A percentile compares a stretch with the other conserved stretches of the same genome.
Conservation (phyloP, 176 grass and related monocot species). For the Panicum miliaceum region DNA sequence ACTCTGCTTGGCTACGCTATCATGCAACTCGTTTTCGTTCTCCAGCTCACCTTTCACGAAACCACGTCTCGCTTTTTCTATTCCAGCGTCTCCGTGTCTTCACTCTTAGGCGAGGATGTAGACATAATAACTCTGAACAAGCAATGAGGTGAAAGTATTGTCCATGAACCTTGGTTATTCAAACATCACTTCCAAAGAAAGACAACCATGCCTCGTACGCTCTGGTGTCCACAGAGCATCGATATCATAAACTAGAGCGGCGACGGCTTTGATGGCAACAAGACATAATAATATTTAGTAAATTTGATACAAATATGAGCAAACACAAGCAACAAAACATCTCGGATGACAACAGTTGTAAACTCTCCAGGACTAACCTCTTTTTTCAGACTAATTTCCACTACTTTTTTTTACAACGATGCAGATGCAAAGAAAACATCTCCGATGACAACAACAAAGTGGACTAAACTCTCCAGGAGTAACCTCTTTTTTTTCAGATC, state of each 20-base stretch:
- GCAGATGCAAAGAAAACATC: background rate
- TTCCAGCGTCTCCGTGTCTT: background rate
- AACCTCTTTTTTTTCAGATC: constrained; percentile 1
- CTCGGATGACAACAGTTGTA: background rate
- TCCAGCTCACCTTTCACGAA: background rate
- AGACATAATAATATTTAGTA: no score
- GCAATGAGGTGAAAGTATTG: background rate
- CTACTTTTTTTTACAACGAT: background rate
- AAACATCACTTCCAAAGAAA: background rate
- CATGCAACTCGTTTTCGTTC: background rate
- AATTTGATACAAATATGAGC: background rate
- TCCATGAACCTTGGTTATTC: background rate
- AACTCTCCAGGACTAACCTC: background rate
- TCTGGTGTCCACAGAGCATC: background rate
- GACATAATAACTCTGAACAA: background rate
- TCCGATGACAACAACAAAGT: background rate
- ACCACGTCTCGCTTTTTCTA: background rate
- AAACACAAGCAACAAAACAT: background rate
- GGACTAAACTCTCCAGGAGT: constrained; percentile 17
- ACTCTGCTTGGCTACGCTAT: background rate
- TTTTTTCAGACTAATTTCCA: constrained; percentile 2
- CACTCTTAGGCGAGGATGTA: background rate
- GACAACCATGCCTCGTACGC: background rate
- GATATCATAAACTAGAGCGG: background rate
- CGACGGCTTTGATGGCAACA: background rate